Conservation (phyloP, 2,329 filamentous ascomycete species). For the Aquanectria penicillioides region DNA sequence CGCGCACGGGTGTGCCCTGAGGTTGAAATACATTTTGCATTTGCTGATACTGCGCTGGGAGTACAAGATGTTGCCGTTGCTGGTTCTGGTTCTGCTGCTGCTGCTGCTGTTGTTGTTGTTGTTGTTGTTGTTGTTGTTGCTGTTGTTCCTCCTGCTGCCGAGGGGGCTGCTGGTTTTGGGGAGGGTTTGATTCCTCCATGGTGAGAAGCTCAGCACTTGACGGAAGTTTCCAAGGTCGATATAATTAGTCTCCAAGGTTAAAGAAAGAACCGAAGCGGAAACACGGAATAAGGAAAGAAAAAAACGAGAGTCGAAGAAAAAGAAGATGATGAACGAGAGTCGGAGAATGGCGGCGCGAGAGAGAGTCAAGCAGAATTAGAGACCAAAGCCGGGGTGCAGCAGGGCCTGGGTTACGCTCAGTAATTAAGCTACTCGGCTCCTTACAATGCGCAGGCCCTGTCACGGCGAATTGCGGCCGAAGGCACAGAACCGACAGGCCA, state of each 20-base stretch:
- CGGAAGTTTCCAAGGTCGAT: too few relatives aligned
- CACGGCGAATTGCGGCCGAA: not conserved
- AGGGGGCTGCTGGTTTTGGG: not conserved
- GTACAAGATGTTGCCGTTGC: not conserved
- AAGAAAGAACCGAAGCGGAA: too few relatives aligned
- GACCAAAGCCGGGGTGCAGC: not conserved
- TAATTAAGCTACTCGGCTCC: not conserved
- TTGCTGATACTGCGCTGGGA: not conserved
- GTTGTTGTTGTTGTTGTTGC: not conserved
- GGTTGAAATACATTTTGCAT: not conserved
- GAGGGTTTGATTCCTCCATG: constrained; percentile 4
- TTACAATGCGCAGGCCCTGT: not conserved
- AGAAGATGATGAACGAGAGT: not conserved
- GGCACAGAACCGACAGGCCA: too few relatives aligned
- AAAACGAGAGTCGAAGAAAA: not conserved
- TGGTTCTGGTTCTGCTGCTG: constrained; percentile 6
- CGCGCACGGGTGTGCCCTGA: not conserved
- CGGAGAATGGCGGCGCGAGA: not conserved
- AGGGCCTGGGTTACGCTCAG: not conserved
- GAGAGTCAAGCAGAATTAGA: not conserved
- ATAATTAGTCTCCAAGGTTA: too few relatives aligned
- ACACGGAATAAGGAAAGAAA: not conserved
- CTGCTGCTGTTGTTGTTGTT: not conserved
- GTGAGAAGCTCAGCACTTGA: not conserved
- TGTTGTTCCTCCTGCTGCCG: too few relatives aligned